phyloP scores from a whole-genome alignment of 495 filamentous ascomycete genomes.

The Talaromyces stipitatus region DNA sequence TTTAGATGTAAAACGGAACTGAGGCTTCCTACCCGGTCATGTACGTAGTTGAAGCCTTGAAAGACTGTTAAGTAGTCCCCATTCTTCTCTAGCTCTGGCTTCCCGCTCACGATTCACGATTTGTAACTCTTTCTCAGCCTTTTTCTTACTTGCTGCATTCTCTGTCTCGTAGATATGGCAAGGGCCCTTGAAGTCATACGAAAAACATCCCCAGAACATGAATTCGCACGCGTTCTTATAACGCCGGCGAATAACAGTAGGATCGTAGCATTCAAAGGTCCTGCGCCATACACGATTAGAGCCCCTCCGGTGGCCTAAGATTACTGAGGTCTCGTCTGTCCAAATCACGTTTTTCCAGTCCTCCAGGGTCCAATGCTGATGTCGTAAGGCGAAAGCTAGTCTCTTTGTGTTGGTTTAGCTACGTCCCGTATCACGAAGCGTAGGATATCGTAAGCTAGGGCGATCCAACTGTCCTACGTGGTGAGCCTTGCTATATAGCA shows the following conservation, averaged over 20 bases:
- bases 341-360: background rate
- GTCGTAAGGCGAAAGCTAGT: background rate
- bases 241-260: background rate
- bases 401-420: too few relatives aligned
- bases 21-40: too few relatives aligned
- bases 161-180: background rate
- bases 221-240: slow-evolving; percentile 28
- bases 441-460: too few relatives aligned
- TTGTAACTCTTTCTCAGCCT: slow-evolving; percentile 13
- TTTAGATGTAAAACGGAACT: too few relatives aligned
- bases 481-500: too few relatives aligned
- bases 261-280: background rate
- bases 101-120: slow-evolving; percentile 9
- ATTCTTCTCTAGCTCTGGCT: too few relatives aligned
- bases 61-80: too few relatives aligned
- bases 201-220: slow-evolving; percentile 31
- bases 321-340: background rate
- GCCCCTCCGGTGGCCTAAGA: background rate
- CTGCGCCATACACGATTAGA: background rate
- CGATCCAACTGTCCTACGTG: too few relatives aligned
- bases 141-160: slow-evolving; percentile 16
- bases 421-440: too few relatives aligned
- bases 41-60: too few relatives aligned
- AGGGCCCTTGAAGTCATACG: slow-evolving; percentile 24
- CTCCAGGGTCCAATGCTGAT: background rate